phyloP scores from a whole-genome alignment of 441 rosid genomes.

The Erysimum pusillum region DNA sequence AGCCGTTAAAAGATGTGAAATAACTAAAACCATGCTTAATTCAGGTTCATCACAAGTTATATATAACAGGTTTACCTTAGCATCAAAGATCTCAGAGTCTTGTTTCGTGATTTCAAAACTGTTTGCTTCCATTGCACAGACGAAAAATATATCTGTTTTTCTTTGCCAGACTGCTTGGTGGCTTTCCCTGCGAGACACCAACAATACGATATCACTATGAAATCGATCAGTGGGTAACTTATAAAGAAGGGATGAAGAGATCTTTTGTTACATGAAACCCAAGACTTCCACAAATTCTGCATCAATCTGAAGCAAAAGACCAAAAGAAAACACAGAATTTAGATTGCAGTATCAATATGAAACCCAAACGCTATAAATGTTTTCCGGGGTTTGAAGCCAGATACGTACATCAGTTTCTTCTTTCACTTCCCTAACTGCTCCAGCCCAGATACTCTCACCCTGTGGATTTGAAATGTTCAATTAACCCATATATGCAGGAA shows the following conservation, averaged over 20 bases:
- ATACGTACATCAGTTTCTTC: conserved; percentile 79
- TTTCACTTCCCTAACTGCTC: conserved; percentile 71
- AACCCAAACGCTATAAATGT: neutral
- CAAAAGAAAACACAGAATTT: neutral
- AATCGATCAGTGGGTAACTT: neutral
- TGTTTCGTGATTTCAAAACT: conserved; percentile 58
- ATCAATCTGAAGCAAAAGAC: conserved; percentile 54
- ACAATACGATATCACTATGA: conserved; percentile 13
- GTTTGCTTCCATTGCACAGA: conserved; percentile 60
- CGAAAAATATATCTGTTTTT: conserved; percentile 66
- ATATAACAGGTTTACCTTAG: conserved; percentile 50
- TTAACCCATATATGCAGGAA: neutral
- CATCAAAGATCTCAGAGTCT: conserved; percentile 60
- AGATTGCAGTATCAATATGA: conserved; percentile 2
- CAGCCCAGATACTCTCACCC: conserved; percentile 71
- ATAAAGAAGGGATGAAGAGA: neutral
- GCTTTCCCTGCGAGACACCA: conserved; percentile 60
- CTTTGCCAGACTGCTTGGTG: conserved; percentile 59
- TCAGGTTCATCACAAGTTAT: neutral
- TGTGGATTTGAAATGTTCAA: conserved; percentile 27
- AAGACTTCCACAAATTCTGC: conserved; percentile 65
- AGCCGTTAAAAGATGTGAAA: neutral
- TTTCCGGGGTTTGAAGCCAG: neutral
- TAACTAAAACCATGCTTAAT: neutral
- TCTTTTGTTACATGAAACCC: conserved; percentile 62